Conservation (phyloP, 495 filamentous ascomycete genomes). For the Podospora pseudopauciseta region DNA sequence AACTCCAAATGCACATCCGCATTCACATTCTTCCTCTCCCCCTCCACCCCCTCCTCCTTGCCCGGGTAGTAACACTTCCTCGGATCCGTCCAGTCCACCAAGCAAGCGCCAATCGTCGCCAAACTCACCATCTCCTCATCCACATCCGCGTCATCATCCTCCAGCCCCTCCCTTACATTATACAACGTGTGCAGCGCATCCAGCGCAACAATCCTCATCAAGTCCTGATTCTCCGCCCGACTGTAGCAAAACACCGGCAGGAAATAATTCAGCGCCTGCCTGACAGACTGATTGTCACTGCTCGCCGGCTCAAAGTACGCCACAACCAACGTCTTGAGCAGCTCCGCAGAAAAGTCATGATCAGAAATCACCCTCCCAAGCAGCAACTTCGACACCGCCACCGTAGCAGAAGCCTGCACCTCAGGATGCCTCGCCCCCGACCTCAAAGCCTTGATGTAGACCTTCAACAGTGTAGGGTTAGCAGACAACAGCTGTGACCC, state of each 20-base stretch:
- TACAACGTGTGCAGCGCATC: slow-evolving; percentile 63
- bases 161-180: slow-evolving; percentile 64
- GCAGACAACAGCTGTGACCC: slow-evolving; percentile 64
- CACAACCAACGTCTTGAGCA: slow-evolving; percentile 77
- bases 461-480: slow-evolving; percentile 65
- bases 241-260: slow-evolving; percentile 92
- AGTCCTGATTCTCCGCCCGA: slow-evolving; percentile 68
- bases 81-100: slow-evolving; percentile 95
- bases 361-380: slow-evolving; percentile 66
- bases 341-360: slow-evolving; percentile 53
- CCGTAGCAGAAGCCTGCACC: slow-evolving; percentile 78
- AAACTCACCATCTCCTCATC: slow-evolving; percentile 78
- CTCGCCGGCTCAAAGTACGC: slow-evolving; percentile 91
- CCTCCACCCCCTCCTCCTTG: slow-evolving; percentile 43
- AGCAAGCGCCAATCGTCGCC: slow-evolving; percentile 66
- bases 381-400: slow-evolving; percentile 80
- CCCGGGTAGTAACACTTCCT: slow-evolving; percentile 74
- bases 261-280: slow-evolving; percentile 91
- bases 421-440: slow-evolving; percentile 61
- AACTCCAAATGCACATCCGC: slow-evolving; percentile 66
- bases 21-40: slow-evolving; percentile 56
- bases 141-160: slow-evolving; percentile 75
- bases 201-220: slow-evolving; percentile 69
- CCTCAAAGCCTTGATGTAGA: slow-evolving; percentile 72
- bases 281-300: slow-evolving; percentile 74